Conservation (phyloP, 441 rosid species). For the Isatis lusitanica region DNA sequence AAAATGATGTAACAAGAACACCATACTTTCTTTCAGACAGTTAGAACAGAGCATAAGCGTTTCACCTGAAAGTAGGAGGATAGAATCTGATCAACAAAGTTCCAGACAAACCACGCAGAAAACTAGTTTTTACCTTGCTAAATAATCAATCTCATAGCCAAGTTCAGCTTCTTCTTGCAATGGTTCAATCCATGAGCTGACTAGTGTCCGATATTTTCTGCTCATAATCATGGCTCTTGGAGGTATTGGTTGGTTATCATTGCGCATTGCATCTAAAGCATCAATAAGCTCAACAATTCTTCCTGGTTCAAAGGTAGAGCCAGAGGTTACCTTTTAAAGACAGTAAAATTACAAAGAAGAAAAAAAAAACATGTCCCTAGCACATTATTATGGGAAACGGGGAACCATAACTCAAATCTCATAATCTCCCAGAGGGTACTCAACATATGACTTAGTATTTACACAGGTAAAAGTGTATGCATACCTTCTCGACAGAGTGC, state of each 20-base stretch:
- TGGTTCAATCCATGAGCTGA: conserved; percentile 99
- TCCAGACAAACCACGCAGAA: neutral
- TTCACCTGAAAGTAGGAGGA: conserved; percentile 7
- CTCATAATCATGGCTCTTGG: conserved; percentile 92
- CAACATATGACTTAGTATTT: no score
- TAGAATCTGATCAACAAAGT: conserved; percentile 11
- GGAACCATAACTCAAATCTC: no score
- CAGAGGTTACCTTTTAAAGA: conserved; percentile 3
- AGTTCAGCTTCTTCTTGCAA: conserved; percentile 96
- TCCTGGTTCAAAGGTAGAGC: conserved; percentile 57
- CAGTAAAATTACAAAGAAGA: neutral
- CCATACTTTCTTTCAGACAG: conserved; percentile 4
- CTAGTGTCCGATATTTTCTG: conserved; percentile 90
- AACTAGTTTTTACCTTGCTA: conserved; percentile 61
- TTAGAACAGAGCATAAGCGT: neutral
- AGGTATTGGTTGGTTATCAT: conserved; percentile 83
- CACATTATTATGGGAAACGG: no score
- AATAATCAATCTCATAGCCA: conserved; percentile 87
- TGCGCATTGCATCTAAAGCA: conserved; percentile 87
- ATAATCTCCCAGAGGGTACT: no score
- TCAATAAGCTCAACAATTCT: conserved; percentile 84
- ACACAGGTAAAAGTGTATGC: neutral
- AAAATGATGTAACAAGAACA: neutral
- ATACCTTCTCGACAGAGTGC: conserved; percentile 97
- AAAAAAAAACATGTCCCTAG: neutral